Conservation (phyloP, 2,329 filamentous ascomycete species). For the Onygena corvina region DNA sequence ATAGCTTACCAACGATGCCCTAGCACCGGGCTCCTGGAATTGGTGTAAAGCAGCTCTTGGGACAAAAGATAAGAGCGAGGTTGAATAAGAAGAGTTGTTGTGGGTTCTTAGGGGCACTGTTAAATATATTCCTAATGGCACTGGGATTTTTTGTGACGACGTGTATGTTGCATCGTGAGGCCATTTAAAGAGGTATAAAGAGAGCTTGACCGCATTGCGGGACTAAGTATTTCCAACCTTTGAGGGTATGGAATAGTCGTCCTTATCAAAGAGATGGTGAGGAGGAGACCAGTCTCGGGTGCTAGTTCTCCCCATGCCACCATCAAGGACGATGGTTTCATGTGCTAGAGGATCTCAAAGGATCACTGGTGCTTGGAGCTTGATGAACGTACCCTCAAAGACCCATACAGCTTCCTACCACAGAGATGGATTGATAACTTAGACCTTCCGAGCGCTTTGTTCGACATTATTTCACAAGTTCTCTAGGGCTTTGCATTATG, state of each 20-base stretch:
- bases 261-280: conserved; percentile 29
- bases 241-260: conserved; percentile 27
- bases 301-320: conserved; percentile 38
- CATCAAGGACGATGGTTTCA: conserved; percentile 37
- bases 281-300: conserved; percentile 33
- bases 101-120: not conserved
- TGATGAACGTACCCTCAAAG: conserved; percentile 29
- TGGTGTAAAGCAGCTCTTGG: not conserved
- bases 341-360: conserved; percentile 39
- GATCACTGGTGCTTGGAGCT: conserved; percentile 36
- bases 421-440: conserved; percentile 29
- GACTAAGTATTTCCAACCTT: conserved; percentile 26
- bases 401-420: conserved; percentile 31
- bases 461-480: conserved; percentile 48
- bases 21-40: not conserved
- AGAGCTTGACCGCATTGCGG: conserved; percentile 32
- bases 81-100: not conserved
- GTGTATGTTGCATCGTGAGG: not conserved
- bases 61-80: not conserved
- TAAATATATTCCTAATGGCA: not conserved
- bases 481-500: conserved; percentile 32
- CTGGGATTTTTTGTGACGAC: not conserved
- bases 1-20: not conserved
- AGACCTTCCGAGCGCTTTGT: conserved; percentile 41
- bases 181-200: conserved; percentile 26